Evolutionary conservation across 2,329 filamentous ascomycete species (phyloP).

Genomic region (Alternaria postmessia): DNA sequence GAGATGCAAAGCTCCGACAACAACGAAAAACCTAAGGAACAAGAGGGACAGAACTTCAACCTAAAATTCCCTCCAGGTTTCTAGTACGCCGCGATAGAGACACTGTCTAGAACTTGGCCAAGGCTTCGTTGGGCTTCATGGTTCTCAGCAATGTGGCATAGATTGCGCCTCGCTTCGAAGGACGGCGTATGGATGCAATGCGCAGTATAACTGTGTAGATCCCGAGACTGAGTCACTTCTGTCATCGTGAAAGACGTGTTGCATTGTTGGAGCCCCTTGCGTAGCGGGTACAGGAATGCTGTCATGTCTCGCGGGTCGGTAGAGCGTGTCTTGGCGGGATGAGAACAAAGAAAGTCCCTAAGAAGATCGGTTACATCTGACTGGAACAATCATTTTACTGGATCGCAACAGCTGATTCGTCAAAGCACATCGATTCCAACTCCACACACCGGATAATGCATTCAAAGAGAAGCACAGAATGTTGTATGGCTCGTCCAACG

Average conservation of each 20-base stretch:
- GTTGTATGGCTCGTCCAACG: conserved; percentile 32
- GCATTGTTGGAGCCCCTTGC: conserved; percentile 48
- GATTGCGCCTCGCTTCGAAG: conserved; percentile 11
- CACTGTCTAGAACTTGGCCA: conserved; percentile 30
- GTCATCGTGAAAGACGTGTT: conserved; percentile 27
- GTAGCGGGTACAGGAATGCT: conserved; percentile 36
- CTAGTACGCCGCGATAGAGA: conserved; percentile 28
- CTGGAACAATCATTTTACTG: conserved; percentile 48
- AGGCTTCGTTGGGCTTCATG: conserved; percentile 1
- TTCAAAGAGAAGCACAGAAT: conserved; percentile 44
- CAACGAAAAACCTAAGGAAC: conserved; percentile 23
- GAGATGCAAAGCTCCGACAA: conserved; percentile 21
- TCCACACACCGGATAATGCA: conserved; percentile 38
- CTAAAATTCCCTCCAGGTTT: conserved; percentile 46
- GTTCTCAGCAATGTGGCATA: conserved; percentile 3
- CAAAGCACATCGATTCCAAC: conserved; percentile 31
- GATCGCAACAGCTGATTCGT: conserved; percentile 30
- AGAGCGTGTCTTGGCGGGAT: conserved; percentile 38
- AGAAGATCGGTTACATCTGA: conserved; percentile 43
- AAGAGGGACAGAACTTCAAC: conserved; percentile 31
- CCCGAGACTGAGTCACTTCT: conserved; percentile 24
- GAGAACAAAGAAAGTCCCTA: conserved; percentile 49
- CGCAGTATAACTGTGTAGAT: conserved; percentile 22
- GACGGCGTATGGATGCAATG: conserved; percentile 3
- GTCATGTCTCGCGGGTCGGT: conserved; percentile 46